These are phyloP conservation scores for Neospora caninum DNA, from an alignment of 169 alveolate species.

Conservation along the genomic window DNA sequence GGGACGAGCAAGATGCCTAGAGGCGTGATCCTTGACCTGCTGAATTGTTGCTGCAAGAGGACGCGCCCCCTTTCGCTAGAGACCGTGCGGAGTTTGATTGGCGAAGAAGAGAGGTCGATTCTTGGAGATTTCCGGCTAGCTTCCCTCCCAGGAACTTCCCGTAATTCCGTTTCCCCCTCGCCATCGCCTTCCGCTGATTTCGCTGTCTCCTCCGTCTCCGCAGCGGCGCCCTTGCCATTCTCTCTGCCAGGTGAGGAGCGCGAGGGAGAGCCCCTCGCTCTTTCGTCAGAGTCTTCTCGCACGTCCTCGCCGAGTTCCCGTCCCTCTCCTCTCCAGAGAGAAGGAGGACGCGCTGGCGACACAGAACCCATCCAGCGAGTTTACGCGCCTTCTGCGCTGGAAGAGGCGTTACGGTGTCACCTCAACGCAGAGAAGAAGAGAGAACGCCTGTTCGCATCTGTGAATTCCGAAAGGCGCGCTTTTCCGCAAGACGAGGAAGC, in stretches of 20 bases:
- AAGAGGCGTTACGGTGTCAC: background rate
- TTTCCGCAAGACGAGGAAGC: background rate
- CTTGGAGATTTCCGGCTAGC: too few species aligned
- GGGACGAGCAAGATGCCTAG: background rate
- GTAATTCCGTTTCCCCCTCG: background rate
- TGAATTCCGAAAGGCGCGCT: background rate
- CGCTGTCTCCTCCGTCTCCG: too few species aligned
- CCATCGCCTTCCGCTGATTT: background rate
- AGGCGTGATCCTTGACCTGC: background rate
- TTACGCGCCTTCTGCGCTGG: background rate
- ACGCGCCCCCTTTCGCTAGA: background rate
- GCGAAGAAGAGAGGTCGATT: too few species aligned
- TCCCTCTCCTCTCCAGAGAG: background rate
- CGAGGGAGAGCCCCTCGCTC: too few species aligned
- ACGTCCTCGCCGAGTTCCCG: background rate
- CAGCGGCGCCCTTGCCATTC: too few species aligned
- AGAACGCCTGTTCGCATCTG: background rate
- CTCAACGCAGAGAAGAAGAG: background rate
- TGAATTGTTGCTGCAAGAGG: constrained; percentile 20
- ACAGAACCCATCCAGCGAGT: too few species aligned
- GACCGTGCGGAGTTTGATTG: background rate
- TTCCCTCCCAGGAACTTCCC: background rate
- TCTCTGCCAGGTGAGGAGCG: too few species aligned
- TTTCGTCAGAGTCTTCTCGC: background rate
- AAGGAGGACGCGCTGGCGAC: background rate